Conservation (phyloP, 164 flowering plant genomes). For the Platanus orientalis region DNA sequence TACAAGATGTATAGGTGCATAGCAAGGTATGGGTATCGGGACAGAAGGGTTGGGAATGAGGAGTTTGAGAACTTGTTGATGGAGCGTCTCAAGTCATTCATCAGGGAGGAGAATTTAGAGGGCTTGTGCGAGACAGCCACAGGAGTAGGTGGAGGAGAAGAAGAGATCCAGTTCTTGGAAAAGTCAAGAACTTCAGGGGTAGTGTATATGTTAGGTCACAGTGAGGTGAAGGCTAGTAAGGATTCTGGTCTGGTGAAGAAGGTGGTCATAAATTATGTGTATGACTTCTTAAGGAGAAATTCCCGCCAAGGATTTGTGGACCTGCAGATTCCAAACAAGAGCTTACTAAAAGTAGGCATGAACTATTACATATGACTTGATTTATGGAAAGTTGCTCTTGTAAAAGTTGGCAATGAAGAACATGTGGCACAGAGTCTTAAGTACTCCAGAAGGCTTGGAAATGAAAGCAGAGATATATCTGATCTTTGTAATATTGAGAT, state of each 20-base stretch:
- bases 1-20: constrained; percentile 22
- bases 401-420: background rate
- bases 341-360: constrained; percentile 24
- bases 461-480: background rate
- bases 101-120: constrained; percentile 15
- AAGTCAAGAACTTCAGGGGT: constrained; percentile 17
- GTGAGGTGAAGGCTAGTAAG: constrained; percentile 20
- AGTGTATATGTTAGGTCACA: constrained; percentile 19
- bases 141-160: background rate
- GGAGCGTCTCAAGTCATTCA: constrained; percentile 19
- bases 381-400: background rate
- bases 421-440: background rate
- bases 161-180: constrained; percentile 15
- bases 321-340: constrained; percentile 19
- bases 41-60: constrained; percentile 16
- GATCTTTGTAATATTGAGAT: no score
- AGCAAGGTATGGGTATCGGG: constrained; percentile 18
- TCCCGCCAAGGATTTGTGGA: constrained; percentile 18
- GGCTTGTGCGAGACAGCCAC: background rate
- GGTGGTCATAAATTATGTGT: constrained; percentile 18
- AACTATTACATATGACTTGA: constrained; percentile 15
- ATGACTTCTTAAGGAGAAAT: constrained; percentile 23
- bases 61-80: constrained; percentile 20
- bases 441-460: background rate
- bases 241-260: constrained; percentile 16